These are phyloP conservation scores for Pulveroboletus ravenelii DNA, from an alignment of 768 basidiomycete species.

Conservation along the genomic window DNA sequence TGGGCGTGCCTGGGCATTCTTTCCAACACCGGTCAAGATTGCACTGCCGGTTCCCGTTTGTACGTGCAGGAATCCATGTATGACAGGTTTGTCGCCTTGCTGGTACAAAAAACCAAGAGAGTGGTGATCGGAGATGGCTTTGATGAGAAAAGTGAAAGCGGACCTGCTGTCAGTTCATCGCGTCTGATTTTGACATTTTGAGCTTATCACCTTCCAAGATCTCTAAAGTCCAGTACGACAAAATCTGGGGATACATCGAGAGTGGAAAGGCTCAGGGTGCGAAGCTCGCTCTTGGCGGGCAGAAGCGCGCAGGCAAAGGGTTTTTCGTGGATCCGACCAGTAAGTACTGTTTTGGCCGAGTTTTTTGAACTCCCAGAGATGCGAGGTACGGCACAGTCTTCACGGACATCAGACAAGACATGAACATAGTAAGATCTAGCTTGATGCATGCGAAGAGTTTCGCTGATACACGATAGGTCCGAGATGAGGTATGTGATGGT, in stretches of 20 bases:
- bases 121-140: constrained; percentile 79
- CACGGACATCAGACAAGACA: constrained; percentile 68
- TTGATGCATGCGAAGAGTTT: not conserved
- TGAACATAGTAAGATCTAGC: constrained; percentile 74
- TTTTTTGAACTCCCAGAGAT: constrained; percentile 4
- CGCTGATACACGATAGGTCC: constrained; percentile 30
- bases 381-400: constrained; percentile 54
- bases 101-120: constrained; percentile 63
- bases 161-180: constrained; percentile 65
- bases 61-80: constrained; percentile 87
- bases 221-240: constrained; percentile 80
- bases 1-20: constrained; percentile 86
- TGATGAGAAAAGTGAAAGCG: constrained; percentile 67
- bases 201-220: constrained; percentile 42
- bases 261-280: constrained; percentile 83
- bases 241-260: constrained; percentile 85
- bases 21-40: constrained; percentile 90
- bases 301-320: constrained; percentile 70
- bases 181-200: constrained; percentile 2
- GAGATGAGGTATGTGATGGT: constrained; percentile 26
- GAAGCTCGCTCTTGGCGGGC: constrained; percentile 71
- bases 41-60: constrained; percentile 86
- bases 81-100: constrained; percentile 70
- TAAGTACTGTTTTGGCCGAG: constrained; percentile 34
- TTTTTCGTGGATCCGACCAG: constrained; percentile 89